Evolutionary conservation across 1,284 basidiomycete genomes (phyloP).

Genomic region (Leccinum subspadiceum): DNA sequence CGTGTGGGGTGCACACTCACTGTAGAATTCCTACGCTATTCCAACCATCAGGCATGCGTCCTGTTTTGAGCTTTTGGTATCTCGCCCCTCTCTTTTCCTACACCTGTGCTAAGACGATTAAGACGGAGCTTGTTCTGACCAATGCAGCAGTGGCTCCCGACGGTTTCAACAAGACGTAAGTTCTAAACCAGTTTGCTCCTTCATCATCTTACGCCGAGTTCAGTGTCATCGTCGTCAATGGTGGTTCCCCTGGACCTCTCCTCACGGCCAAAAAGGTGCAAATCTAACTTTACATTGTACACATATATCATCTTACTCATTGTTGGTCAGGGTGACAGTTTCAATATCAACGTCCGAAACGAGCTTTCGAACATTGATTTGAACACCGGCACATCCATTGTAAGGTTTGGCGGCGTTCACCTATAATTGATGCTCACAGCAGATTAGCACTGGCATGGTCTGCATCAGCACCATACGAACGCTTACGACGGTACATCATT

Average conservation of each 20-base stretch:
- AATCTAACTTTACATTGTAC: conserved; percentile 32
- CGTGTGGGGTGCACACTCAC: not conserved
- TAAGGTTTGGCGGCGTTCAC: conserved; percentile 26
- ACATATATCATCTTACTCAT: conserved; percentile 24
- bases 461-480: conserved; percentile 29
- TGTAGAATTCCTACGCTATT: not conserved
- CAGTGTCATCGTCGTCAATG: conserved; percentile 30
- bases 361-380: conserved; percentile 25
- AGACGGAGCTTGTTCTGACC: conserved; percentile 22
- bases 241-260: conserved; percentile 20
- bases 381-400: conserved; percentile 33
- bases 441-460: conserved; percentile 38
- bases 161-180: conserved; percentile 28
- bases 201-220: not conserved
- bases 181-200: not conserved
- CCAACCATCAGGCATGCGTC: conserved; percentile 10
- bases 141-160: conserved; percentile 34
- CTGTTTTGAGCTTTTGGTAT: conserved; percentile 9
- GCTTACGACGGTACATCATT: conserved; percentile 31
- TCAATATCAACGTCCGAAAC: conserved; percentile 30
- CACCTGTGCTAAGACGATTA: conserved; percentile 12
- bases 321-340: conserved; percentile 31
- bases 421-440: not conserved
- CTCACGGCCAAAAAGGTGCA: conserved; percentile 27
- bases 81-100: conserved; percentile 14